These are phyloP conservation scores for Stagonosporopsis chrysanthemi DNA, from an alignment of 2,329 filamentous ascomycete species.

Conservation along the genomic window DNA sequence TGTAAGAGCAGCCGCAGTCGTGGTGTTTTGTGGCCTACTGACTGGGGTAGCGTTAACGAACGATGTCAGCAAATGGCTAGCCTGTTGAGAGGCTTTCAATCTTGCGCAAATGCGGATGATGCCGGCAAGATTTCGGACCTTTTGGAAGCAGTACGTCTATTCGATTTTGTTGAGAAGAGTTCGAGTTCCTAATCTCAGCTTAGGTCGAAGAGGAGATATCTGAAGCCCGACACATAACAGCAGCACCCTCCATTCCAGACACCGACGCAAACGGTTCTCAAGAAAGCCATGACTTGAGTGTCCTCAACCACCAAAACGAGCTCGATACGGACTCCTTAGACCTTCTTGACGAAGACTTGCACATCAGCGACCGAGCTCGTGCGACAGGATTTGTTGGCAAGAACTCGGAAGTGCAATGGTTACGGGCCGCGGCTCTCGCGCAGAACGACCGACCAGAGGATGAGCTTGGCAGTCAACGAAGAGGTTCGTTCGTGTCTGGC, in stretches of 20 bases:
- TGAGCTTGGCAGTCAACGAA: conserved; percentile 15
- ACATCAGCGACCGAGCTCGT: conserved; percentile 31
- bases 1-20: conserved; percentile 27
- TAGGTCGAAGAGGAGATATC: conserved; percentile 41
- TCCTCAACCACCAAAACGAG: conserved; percentile 21
- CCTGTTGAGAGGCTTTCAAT: conserved; percentile 29
- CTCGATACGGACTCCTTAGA: conserved; percentile 32
- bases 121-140: conserved; percentile 32
- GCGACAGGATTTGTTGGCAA: conserved; percentile 47
- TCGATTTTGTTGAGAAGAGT: not conserved
- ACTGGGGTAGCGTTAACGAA: conserved; percentile 38
- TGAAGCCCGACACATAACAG: conserved; percentile 24
- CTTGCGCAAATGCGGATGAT: conserved; percentile 30
- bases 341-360: conserved; percentile 40
- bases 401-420: conserved; percentile 45
- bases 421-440: conserved; percentile 35
- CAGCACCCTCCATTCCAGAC: conserved; percentile 26
- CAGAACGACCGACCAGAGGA: conserved; percentile 29
- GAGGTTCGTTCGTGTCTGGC: conserved; percentile 11
- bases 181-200: conserved; percentile 15
- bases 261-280: conserved; percentile 28
- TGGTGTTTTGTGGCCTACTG: conserved; percentile 7
- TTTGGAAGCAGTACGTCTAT: conserved; percentile 30
- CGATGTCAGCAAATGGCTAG: conserved; percentile 39
- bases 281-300: conserved; percentile 15